Conservation (phyloP, 2,329 filamentous ascomycete genomes). For the Fusarium chlamydosporum region DNA sequence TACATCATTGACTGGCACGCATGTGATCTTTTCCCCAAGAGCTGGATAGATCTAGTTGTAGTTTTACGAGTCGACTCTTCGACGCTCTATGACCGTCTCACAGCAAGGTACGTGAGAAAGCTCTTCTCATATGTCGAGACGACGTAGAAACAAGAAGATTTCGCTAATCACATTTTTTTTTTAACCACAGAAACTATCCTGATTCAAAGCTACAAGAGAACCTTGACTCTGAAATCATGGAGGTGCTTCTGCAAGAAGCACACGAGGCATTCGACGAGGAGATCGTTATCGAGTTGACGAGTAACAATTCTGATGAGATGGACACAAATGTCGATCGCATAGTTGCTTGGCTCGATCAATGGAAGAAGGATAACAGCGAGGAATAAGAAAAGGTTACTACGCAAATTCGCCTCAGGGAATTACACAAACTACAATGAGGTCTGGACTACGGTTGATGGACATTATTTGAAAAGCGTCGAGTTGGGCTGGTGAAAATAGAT, state of each 20-base stretch:
- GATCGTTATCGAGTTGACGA: slow-evolving; percentile 89
- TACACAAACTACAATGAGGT: neutral
- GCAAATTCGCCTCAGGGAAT: neutral
- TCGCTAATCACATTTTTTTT: slow-evolving; percentile 14
- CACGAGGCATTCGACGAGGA: slow-evolving; percentile 87
- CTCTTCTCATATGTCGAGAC: neutral
- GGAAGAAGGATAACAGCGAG: slow-evolving; percentile 76
- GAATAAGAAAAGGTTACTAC: slow-evolving; percentile 12
- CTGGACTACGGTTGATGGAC: neutral
- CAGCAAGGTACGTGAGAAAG: slow-evolving; percentile 69
- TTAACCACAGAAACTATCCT: slow-evolving; percentile 75
- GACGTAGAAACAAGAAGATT: neutral
- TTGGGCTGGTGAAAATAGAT: slow-evolving; percentile 42
- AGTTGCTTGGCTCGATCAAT: slow-evolving; percentile 83
- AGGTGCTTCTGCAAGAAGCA: slow-evolving; percentile 91
- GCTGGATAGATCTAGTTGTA: slow-evolving; percentile 95
- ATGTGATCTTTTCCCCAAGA: slow-evolving; percentile 92
- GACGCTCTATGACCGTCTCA: slow-evolving; percentile 86
- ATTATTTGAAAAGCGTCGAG: slow-evolving; percentile 7
- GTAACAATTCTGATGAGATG: slow-evolving; percentile 85
- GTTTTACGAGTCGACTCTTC: slow-evolving; percentile 87
- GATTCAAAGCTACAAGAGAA: slow-evolving; percentile 95
- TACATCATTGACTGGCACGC: slow-evolving; percentile 98
- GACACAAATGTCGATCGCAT: slow-evolving; percentile 90
- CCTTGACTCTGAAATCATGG: slow-evolving; percentile 97